These are phyloP conservation scores for Heliamphora exappendiculata DNA, from an alignment of 148 eudicot species.

Conservation along the genomic window DNA sequence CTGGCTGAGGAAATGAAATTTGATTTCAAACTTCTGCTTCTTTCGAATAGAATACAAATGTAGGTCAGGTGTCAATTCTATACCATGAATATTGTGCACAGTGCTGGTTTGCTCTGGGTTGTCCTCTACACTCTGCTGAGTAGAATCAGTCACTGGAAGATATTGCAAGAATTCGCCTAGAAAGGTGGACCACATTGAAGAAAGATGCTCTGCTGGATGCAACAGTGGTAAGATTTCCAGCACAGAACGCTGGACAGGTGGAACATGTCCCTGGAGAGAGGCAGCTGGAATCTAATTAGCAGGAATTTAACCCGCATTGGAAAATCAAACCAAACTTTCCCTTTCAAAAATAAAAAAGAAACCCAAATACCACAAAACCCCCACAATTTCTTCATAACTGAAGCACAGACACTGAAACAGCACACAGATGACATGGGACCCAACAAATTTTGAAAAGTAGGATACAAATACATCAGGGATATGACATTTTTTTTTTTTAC, in stretches of 20 bases:
- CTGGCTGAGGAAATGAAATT: slow-evolving; percentile 21
- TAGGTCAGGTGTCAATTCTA: background rate
- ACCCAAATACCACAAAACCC: background rate
- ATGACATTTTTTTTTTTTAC: too few relatives aligned
- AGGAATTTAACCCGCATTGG: background rate
- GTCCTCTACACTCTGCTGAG: slow-evolving; percentile 36
- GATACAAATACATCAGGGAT: too few relatives aligned
- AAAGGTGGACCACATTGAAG: slow-evolving; percentile 71
- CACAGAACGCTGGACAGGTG: slow-evolving; percentile 79
- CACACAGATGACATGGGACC: too few relatives aligned
- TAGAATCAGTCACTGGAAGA: slow-evolving; percentile 56
- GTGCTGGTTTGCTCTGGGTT: slow-evolving; percentile 22
- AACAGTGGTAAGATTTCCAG: slow-evolving; percentile 72
- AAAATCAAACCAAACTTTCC: background rate
- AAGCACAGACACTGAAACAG: too few relatives aligned
- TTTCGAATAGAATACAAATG: slow-evolving; percentile 12
- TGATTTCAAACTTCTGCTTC: background rate
- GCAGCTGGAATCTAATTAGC: slow-evolving; percentile 1
- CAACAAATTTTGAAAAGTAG: too few relatives aligned
- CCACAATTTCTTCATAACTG: slow-evolving; percentile 5
- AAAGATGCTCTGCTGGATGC: slow-evolving; percentile 73
- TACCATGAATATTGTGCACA: slow-evolving; percentile 34
- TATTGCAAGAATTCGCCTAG: slow-evolving; percentile 53
- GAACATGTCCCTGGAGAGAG: slow-evolving; percentile 65
- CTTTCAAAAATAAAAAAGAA: background rate